Evolutionary conservation across 2,329 filamentous ascomycete species (phyloP).

Genomic region (Colletotrichum trifolii): DNA sequence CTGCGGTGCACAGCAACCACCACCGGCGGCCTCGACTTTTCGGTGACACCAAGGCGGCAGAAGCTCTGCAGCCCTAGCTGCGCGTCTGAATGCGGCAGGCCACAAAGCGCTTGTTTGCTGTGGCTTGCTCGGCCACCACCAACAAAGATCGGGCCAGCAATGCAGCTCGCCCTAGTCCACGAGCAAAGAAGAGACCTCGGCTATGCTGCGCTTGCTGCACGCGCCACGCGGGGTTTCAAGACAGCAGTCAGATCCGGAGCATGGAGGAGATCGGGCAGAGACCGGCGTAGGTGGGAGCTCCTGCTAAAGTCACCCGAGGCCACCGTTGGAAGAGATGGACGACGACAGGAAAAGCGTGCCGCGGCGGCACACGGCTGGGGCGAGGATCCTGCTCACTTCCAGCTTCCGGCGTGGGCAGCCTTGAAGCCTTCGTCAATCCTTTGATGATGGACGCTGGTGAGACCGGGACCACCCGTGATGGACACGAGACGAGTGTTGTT

Average conservation of each 20-base stretch:
- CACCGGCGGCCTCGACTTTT: not conserved
- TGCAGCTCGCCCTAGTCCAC: slow-evolving; percentile 10
- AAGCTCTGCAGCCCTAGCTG: no score
- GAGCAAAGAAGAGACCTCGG: no score
- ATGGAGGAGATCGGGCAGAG: not conserved
- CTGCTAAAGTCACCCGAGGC: slow-evolving; percentile 5
- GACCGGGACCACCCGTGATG: no score
- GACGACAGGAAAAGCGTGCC: no score
- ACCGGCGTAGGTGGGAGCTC: slow-evolving; percentile 1
- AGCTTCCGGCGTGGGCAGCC: no score
- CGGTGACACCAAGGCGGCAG: not conserved
- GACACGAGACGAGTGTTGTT: no score
- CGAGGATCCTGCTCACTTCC: no score
- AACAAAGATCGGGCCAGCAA: slow-evolving; percentile 5
- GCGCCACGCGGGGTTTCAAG: not conserved
- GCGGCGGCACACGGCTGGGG: no score
- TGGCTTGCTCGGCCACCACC: not conserved
- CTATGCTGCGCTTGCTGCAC: not conserved
- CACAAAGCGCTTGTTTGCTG: slow-evolving; percentile 12
- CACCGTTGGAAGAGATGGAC: not conserved
- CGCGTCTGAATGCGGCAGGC: slow-evolving; percentile 6
- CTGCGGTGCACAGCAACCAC: no score
- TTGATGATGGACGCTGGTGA: no score
- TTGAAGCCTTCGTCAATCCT: no score
- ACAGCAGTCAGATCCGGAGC: slow-evolving; percentile 2